Base-by-base conservation (phyloP, 1,284 basidiomycete genomes). In the Austroboletus novae-zelandiae region DNA sequence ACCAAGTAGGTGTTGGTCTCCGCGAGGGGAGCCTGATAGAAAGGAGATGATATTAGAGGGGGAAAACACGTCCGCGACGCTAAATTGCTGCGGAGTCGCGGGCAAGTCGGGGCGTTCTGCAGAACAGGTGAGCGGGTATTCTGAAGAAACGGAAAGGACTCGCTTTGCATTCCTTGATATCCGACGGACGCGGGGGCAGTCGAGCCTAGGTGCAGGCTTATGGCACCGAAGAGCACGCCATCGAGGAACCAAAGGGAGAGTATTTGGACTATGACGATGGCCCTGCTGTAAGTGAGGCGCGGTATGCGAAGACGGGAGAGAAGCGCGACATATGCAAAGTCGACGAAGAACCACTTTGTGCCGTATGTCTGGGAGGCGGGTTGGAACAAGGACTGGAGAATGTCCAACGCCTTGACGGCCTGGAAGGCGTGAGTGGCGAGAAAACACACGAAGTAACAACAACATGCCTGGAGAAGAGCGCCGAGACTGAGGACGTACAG, bases 251-350 rank as follows among this genome's bases (percentile, higher is more conserved):
- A 83, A 2, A 89, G 62, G 2, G 73, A 59, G 8, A 78, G 53
- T 34, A 91, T 75, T 60, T 87, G 81, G 29, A 86, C 71, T 11
- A 77, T 54, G 30, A 86, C 76, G 5, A 83, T 74, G 14, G 84
- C 74, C 61, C 74, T 83, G 54, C 75, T 77, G 60, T 90, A 90
- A 50, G 79, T 80, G 44, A 94, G 76, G 37, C 89, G 76, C 11
- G 91, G 91, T 74, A 94, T 89, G 52, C 86, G 83, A 18, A 94
- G 75, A 56, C 76, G 75, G 2, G 81, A 75, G 20, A 93, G 79
- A 23, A 77, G 56, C 2, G 76, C 60, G 60, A 86, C 79, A 61
- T 81, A 87, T 18, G 76, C 62, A 50, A 83, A 72, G 70, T 93
- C 89, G 55, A 84, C 71, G 25, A 82, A 59, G 25, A 89, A 69